Evolutionary conservation across 805 yeast species (phyloP), one percentile per base, ranked within the genome.

Genomic region (Millerago galiae): DNA sequence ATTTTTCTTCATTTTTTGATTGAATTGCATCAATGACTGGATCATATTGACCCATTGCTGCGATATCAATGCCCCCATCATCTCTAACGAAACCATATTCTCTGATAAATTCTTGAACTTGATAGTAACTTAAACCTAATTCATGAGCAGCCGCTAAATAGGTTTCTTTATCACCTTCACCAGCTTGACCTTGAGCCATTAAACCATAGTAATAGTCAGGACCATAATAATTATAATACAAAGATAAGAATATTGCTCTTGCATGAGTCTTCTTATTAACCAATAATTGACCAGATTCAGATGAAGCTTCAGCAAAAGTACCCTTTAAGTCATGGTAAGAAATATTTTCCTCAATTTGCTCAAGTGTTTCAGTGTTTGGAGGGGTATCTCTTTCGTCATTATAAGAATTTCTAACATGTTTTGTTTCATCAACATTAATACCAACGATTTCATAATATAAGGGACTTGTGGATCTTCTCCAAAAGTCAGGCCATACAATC

Each of bases 91-190:
- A 16, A 63, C 40, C 84, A 80, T 44, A 79, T 52, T 81, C 82
- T 34, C 68, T 61, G 51, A 79, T 66, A 46, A 65, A 65, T 48
- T 68, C 73, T 37, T 72, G 65, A 8, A 79, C 78, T 56, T 77
- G 83, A 54, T 79, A 78, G 48, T 66, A 78, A 1, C 70, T 63
- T 40, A 73, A 60, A 2, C 62, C 60, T 26, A 72, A 62, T 10
- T 71, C 74, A 26, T 70, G 68, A 2, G 87, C 82, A 1, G 88
- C 85, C 0, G 88, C 85, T 41, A 81, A 66, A 46, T 81, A 81
- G 0, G 91, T 82, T 50, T 83, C 91, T 54, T 83, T 84, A 56
- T 84, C 91, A 39, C 91, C 93, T 62, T 81, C 87, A n/a, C 93
- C 93, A 4, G 74, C 75, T 32, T 70, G 70, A 29, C 83, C 81